These are phyloP conservation scores for Coemansia sp. DNA, from an alignment of 192 early-diverging fungal genomes.

Conservation along the genomic window DNA sequence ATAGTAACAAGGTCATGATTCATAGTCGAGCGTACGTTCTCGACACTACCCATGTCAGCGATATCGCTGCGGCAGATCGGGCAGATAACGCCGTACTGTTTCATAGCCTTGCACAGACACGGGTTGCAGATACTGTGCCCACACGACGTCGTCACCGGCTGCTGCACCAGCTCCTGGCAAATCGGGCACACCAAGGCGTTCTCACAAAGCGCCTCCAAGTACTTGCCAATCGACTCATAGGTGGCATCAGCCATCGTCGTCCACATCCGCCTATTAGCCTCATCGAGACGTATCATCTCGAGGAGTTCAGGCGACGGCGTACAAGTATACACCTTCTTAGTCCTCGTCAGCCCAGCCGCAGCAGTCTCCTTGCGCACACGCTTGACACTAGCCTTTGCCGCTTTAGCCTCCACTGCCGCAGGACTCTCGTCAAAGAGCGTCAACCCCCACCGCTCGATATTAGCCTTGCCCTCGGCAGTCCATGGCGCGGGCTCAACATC, in stretches of 20 bases:
- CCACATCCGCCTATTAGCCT: slow-evolving; percentile 40
- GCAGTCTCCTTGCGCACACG: neutral
- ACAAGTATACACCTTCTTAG: slow-evolving; percentile 7
- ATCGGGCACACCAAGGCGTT: slow-evolving; percentile 37
- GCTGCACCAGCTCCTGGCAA: slow-evolving; percentile 46
- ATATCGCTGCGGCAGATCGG: slow-evolving; percentile 42
- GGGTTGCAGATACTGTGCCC: slow-evolving; percentile 45
- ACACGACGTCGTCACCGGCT: slow-evolving; percentile 40
- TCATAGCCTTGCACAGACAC: slow-evolving; percentile 35
- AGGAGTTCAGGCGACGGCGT: slow-evolving; percentile 14
- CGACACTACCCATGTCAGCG: slow-evolving; percentile 19
- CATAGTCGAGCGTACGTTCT: slow-evolving; percentile 5
- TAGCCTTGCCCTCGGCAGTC: slow-evolving; percentile 56
- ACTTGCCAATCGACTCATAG: slow-evolving; percentile 21
- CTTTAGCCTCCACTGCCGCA: neutral
- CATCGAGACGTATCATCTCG: slow-evolving; percentile 44
- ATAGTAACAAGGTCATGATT: slow-evolving; percentile 40
- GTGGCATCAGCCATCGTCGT: slow-evolving; percentile 12
- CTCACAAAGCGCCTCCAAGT: slow-evolving; percentile 33
- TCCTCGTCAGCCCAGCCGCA: neutral
- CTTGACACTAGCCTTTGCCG: neutral
- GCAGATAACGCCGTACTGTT: slow-evolving; percentile 31
- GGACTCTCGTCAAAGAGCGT: slow-evolving; percentile 28
- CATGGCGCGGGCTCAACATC: slow-evolving; percentile 65
- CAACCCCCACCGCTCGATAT: slow-evolving; percentile 51